Evolutionary conservation across 1,284 basidiomycete species (phyloP).

Genomic region (Marasmius sp.): DNA sequence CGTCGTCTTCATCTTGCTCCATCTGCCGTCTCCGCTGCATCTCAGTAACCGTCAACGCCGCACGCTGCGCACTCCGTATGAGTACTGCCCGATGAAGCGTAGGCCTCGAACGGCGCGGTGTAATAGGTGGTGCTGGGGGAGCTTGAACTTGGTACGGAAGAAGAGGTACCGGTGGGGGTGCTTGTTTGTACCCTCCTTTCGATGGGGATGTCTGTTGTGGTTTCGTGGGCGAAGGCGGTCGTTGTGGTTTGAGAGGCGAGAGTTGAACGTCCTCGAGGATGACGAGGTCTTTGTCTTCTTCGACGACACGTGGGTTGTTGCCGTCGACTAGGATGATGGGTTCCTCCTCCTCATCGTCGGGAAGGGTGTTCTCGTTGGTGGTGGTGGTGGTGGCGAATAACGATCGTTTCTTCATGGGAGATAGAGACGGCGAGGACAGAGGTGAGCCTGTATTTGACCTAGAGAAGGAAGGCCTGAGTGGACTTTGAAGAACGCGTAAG

Average conservation of each 20-base stretch:
- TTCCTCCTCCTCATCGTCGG: constrained; percentile 38
- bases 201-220: constrained; percentile 15
- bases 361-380: background rate
- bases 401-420: constrained; percentile 12
- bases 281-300: constrained; percentile 69
- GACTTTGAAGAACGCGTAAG: constrained; percentile 58
- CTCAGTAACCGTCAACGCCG: constrained; percentile 35
- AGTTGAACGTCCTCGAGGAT: constrained; percentile 65
- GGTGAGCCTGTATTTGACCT: constrained; percentile 13
- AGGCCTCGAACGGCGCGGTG: constrained; percentile 30
- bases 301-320: constrained; percentile 63
- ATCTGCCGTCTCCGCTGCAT: constrained; percentile 9
- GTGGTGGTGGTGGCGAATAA: constrained; percentile 1
- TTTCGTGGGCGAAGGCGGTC: constrained; percentile 9
- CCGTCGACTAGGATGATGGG: constrained; percentile 65
- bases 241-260: constrained; percentile 9
- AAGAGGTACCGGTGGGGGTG: constrained; percentile 12
- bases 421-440: constrained; percentile 13
- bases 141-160: constrained; percentile 6
- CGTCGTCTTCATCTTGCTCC: constrained; percentile 32
- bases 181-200: background rate
- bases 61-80: constrained; percentile 65
- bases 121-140: constrained; percentile 17
- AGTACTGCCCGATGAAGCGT: constrained; percentile 69
- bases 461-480: constrained; percentile 37